These are phyloP conservation scores for Suillus hirtellus DNA, from an alignment of 768 basidiomycete species.

Conservation along the genomic window DNA sequence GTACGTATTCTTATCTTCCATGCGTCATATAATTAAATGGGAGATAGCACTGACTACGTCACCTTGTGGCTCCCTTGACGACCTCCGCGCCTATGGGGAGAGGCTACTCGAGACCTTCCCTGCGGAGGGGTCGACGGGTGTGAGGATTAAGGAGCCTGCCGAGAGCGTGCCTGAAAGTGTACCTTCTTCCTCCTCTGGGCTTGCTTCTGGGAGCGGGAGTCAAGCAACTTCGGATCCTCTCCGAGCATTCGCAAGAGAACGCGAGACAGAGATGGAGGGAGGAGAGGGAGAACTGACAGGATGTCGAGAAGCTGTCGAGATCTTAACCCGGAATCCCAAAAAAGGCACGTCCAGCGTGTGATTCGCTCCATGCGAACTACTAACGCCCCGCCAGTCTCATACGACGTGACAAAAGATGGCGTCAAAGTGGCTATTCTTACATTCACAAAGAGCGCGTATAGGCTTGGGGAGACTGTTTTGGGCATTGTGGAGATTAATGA, in stretches of 20 bases:
- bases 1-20: slow-evolving; percentile 19
- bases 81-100: slow-evolving; percentile 54
- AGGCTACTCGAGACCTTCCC: slow-evolving; percentile 50
- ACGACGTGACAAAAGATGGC: slow-evolving; percentile 94
- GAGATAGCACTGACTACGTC: slow-evolving; percentile 8
- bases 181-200: background rate
- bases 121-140: slow-evolving; percentile 28
- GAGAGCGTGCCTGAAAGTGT: slow-evolving; percentile 27
- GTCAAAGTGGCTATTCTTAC: slow-evolving; percentile 88
- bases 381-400: slow-evolving; percentile 60
- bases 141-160: slow-evolving; percentile 26
- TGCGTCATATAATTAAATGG: slow-evolving; percentile 5
- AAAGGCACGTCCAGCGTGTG: slow-evolving; percentile 58
- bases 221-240: background rate
- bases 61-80: slow-evolving; percentile 37
- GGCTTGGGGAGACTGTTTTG: slow-evolving; percentile 89
- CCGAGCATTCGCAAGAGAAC: slow-evolving; percentile 1
- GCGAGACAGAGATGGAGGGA: slow-evolving; percentile 33
- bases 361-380: background rate
- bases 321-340: slow-evolving; percentile 84
- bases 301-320: slow-evolving; percentile 87
- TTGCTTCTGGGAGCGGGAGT: background rate
- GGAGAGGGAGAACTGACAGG: slow-evolving; percentile 49
- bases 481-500: slow-evolving; percentile 90
- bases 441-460: slow-evolving; percentile 87